Base-by-base conservation (phyloP, 2,329 filamentous ascomycete genomes). In the Byssochlamys sp. region DNA sequence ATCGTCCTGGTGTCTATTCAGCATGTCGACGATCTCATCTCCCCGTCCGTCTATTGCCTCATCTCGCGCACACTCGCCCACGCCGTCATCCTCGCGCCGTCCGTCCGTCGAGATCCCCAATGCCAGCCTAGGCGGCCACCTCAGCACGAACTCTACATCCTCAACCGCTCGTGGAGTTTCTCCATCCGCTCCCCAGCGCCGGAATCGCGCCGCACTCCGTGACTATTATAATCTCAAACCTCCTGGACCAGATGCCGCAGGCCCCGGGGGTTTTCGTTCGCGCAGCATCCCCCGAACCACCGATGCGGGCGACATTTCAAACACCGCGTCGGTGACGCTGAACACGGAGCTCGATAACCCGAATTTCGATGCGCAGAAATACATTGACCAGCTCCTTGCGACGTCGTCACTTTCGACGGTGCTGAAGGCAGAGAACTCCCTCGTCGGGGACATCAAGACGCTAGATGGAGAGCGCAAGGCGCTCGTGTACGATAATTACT, bases 401-500 rank as follows among this genome's bases (percentile, higher is more conserved):
- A 73, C 70, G 0, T 76, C 75, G 3, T 72, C 72, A 1, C 66
- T 77, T 5, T 68, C 72, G 2, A 76, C 75, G 2, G 73, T 78
- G 25, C 63, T 78, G 7, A 76, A 75, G 52, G 75, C 74, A 1
- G 75, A 78, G 61, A 74, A 75, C 45, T 74, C 73, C 6, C 67
- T 78, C n/a, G 73, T 77, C 5, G 73, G 72, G 63, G 92, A 97
- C 75, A 92, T 96, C 53, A 79, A 91, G 39, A 91, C 90, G 1
- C 80, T 99, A 19, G 94, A 97, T 68, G 92, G 92, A 26, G 94
- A 99, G 80, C 88, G 94, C 73, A 99, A 99, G 76, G 91, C 92
- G 1, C 77, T 99, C 60, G 94, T 99, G 3, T 99, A 99, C 72
- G 92, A 99, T 72, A 99, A 99, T 71, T 99, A 97, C 73, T 94